Evolutionary conservation across 805 yeast genomes (phyloP), one percentile per base, ranked within the genome.

Genomic region (Candida quercuum): DNA sequence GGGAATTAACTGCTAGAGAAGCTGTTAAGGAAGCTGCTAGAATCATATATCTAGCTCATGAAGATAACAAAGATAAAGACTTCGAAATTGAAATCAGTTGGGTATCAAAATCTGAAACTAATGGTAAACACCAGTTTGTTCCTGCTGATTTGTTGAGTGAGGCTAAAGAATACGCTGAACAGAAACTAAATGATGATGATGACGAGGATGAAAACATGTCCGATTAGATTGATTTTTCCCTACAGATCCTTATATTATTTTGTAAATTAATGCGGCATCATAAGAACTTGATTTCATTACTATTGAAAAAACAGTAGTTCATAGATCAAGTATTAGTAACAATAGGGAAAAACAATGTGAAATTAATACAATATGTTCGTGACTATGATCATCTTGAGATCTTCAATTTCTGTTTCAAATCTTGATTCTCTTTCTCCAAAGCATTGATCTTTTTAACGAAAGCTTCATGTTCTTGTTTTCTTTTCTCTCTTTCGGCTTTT

Each of bases 1-100:
- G 78, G 37, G 75, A 72, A 46, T 65, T 94, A 48, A 66, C 80
- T 8, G 85, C 81, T 4, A 74, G 64, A 49, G 95, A 89, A 16
- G 99, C 96, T 5, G 83, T 93, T 27, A 88, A 85, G 52, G 84
- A 85, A 56, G 98, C 97, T 23, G 98, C 98, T 5, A 83, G 82
- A 61, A 88, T 93, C 57, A 84, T 93, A 54, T 84, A 87, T 56
- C 69, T 82, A 46, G 97, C 98, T 2, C 99, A 94, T 57, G 99
- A 93, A 65, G 99, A 93, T 57, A 87, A 88, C 63, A 93, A 91
- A 63, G 99, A 93, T 60, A 93, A 91, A 63, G 98, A 89, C 42
- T 93, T 88, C 58, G 99, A 93, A 64, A 72, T 93, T 47, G 99
- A 93, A 57, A 72, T 93, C 54, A 76, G 93, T 48, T 93, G 99